These are phyloP conservation scores for Trichoderma gamsii DNA, from an alignment of 495 filamentous ascomycete genomes.

Conservation along the genomic window DNA sequence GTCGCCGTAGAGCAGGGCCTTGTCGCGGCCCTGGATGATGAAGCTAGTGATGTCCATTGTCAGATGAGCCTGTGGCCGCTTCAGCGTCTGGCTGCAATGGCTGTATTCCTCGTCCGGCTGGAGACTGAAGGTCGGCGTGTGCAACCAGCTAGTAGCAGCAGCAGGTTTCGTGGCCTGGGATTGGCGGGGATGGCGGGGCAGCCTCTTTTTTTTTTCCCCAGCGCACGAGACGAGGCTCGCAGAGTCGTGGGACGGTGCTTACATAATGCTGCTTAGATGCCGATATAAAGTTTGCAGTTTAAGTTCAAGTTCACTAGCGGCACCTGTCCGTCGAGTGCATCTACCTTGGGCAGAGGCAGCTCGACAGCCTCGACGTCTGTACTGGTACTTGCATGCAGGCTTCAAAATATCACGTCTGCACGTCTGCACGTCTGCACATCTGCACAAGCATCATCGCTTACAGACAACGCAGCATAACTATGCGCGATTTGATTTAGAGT, in stretches of 20 bases:
- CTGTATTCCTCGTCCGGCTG: not conserved
- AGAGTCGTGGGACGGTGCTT: slow-evolving; percentile 1
- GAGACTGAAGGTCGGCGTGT: not conserved
- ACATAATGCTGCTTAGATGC: not conserved
- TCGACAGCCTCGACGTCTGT: not conserved
- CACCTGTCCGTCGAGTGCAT: not conserved
- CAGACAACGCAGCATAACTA: too few relatives aligned
- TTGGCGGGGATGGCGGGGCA: slow-evolving; percentile 14
- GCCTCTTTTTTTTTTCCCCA: not conserved
- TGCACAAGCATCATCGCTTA: too few relatives aligned
- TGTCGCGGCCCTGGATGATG: slow-evolving; percentile 67
- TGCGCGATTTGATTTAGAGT: too few relatives aligned
- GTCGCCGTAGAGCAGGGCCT: slow-evolving; percentile 79
- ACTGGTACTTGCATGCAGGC: not conserved
- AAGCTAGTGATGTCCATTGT: slow-evolving; percentile 88
- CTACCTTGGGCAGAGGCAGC: not conserved
- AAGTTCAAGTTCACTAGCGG: not conserved
- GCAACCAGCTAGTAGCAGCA: slow-evolving; percentile 3
- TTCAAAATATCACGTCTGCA: too few relatives aligned
- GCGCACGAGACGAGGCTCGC: not conserved
- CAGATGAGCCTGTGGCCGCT: too few relatives aligned
- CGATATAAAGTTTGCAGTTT: not conserved
- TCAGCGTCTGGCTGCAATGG: too few relatives aligned
- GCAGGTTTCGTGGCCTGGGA: slow-evolving; percentile 3
- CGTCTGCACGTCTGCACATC: too few relatives aligned